phyloP scores from a whole-genome alignment of 106 monocot genomes.

The Vanilla planifolia region DNA sequence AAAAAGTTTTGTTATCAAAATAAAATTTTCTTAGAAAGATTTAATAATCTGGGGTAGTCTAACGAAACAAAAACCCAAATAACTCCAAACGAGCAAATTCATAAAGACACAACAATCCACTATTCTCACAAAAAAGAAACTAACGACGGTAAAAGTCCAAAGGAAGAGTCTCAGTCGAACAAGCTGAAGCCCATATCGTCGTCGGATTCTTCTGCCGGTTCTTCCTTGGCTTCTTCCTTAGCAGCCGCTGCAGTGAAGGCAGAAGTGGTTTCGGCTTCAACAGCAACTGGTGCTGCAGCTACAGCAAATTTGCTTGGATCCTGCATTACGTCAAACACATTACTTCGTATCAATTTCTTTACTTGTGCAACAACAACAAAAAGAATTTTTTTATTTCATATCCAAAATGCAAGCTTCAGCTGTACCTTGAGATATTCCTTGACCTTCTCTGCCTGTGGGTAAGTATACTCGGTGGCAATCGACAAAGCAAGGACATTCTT shows the following conservation, averaged over 20 bases:
- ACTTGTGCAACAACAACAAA: too few species aligned
- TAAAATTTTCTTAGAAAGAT: too few species aligned
- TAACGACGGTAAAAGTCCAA: too few species aligned
- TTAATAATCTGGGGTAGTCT: too few species aligned
- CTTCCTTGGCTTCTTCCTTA: slow-evolving; percentile 63
- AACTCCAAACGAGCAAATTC: too few species aligned
- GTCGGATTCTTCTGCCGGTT: slow-evolving; percentile 68
- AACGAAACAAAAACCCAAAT: too few species aligned
- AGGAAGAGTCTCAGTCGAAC: slow-evolving; percentile 40
- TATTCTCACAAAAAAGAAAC: too few species aligned
- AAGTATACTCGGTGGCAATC: slow-evolving; percentile 66
- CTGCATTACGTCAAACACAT: slow-evolving; percentile 17
- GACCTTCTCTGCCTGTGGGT: slow-evolving; percentile 77
- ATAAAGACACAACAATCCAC: too few species aligned
- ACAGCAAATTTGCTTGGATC: slow-evolving; percentile 91
- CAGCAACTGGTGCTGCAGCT: slow-evolving; percentile 34
- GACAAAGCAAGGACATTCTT: slow-evolving; percentile 83
- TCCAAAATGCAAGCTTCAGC: neutral
- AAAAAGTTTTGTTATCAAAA: too few species aligned
- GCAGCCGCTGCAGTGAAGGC: slow-evolving; percentile 33
- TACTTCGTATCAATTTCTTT: neutral
- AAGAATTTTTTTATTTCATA: neutral
- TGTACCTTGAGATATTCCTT: slow-evolving; percentile 79
- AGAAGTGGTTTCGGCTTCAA: slow-evolving; percentile 10
- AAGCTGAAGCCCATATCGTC: slow-evolving; percentile 78